Base-by-base conservation (phyloP, 225 moss, liverwort and hornwort species). In the Pleurozium schreberi region DNA sequence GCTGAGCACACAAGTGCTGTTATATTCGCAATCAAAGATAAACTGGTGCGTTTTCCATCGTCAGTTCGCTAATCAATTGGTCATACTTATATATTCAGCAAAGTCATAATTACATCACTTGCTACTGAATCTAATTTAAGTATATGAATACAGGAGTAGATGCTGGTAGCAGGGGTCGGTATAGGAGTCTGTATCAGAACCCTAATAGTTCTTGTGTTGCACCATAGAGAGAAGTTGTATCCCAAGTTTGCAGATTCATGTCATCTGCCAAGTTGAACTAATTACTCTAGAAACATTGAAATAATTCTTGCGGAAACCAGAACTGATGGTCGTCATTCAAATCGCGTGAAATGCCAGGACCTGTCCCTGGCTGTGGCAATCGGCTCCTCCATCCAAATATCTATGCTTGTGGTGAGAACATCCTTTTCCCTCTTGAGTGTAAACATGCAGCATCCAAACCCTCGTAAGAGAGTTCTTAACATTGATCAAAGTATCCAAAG, bases 1-100 rank as follows among this genome's bases (percentile, higher is more conserved):
- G 93, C 96, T 14, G 98, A 98, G 93, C 98, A 98, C 84, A 92
- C 95, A 34, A 95, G 96, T 92, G 96, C 98, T n/a, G 89, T 98
- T 70, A 92, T 96, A 78, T 96, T 96, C 69, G 95, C 96, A 76
- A 61, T 96, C 58, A 98, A 95, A 92, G 96, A 96, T 86, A 96
- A 98, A 73, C 91, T 96, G 91, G 95, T 94, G 34, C 50, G 92
- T 89, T 87, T 84, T 38, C 68, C 62, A 85, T 60, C 58, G 40
- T 40, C 55, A 71, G 9, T 75, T 67, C 33, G 78, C 83, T 52
- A 70, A 52, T 43, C 81, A 83, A 50, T 78, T 33, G 77, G 31
- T 22, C 53, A 75, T 64, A 15, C 52, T 31, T 83, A 83, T 40
- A 75, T 62, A 49, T 28, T 18, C 38, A 6, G 38, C n/a, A 19